Conservation (phyloP, 1,284 basidiomycete species). For the Hemileia vastatrix region DNA sequence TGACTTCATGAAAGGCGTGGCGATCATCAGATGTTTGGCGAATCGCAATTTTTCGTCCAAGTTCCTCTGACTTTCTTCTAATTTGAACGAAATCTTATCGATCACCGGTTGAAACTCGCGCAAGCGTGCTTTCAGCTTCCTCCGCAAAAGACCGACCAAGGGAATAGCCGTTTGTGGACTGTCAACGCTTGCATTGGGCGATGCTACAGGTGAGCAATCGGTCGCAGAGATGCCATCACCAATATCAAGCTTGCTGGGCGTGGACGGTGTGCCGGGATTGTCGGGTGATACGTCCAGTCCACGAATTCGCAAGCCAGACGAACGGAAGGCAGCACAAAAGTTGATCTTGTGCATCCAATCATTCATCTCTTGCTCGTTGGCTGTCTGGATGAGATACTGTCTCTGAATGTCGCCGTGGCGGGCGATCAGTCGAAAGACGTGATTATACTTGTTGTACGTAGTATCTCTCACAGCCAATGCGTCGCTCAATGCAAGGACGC, state of each 20-base stretch:
- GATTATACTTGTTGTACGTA: conserved; percentile 62
- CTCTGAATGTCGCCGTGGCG: conserved; percentile 64
- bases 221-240: no score
- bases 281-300: conserved; percentile 38
- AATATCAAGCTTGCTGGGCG: no score
- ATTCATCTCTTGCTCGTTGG: conserved; percentile 65
- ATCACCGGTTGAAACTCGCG: conserved; percentile 58
- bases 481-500: conserved; percentile 69
- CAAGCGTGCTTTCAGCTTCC: conserved; percentile 50
- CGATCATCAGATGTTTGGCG: conserved; percentile 67
- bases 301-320: conserved; percentile 72
- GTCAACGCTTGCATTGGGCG: no score
- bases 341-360: conserved; percentile 89
- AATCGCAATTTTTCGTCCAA: conserved; percentile 62
- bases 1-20: conserved; percentile 73
- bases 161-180: no score
- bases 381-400: conserved; percentile 69
- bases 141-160: no score
- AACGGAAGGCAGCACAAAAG: conserved; percentile 85
- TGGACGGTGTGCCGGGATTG: neutral
- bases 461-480: conserved; percentile 68
- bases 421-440: conserved; percentile 70
- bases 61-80: conserved; percentile 53
- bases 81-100: conserved; percentile 54
- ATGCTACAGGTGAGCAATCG: no score